Evolutionary conservation across 2,329 filamentous ascomycete genomes (phyloP).

Genomic region (Leptographium wingfieldii): DNA sequence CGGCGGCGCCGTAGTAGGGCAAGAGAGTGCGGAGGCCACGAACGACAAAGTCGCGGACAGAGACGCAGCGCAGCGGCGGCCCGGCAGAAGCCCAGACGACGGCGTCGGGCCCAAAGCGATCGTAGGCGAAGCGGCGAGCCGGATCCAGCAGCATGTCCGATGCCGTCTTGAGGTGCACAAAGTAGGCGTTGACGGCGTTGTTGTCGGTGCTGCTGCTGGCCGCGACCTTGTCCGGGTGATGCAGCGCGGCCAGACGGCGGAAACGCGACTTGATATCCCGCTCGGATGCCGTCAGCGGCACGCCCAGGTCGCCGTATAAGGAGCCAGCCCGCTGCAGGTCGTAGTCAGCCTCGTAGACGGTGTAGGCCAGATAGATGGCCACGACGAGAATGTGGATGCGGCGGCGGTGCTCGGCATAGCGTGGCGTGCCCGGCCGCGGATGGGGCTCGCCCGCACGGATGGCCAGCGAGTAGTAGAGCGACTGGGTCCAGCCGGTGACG

Average conservation of each 20-base stretch:
- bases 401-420: slow-evolving; percentile 61
- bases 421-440: slow-evolving; percentile 55
- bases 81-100: slow-evolving; percentile 40
- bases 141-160: slow-evolving; percentile 72
- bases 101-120: slow-evolving; percentile 69
- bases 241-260: slow-evolving; percentile 55
- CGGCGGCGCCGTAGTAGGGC: slow-evolving; percentile 48
- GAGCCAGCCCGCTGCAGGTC: slow-evolving; percentile 58
- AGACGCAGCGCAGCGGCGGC: slow-evolving; percentile 36
- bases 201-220: slow-evolving; percentile 15
- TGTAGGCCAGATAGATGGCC: slow-evolving; percentile 74
- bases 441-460: slow-evolving; percentile 82
- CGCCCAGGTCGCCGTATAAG: slow-evolving; percentile 67
- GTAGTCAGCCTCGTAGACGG: slow-evolving; percentile 83
- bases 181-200: slow-evolving; percentile 34
- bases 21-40: slow-evolving; percentile 42
- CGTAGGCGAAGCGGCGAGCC: slow-evolving; percentile 72
- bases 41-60: slow-evolving; percentile 59
- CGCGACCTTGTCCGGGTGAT: slow-evolving; percentile 75
- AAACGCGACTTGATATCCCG: slow-evolving; percentile 74
- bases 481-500: slow-evolving; percentile 64
- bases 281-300: slow-evolving; percentile 57
- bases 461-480: slow-evolving; percentile 73
- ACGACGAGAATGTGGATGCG: slow-evolving; percentile 77
- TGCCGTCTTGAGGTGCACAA: slow-evolving; percentile 72